These are phyloP conservation scores for Aethionema arabicum DNA, from an alignment of 345 rosid species.

Conservation along the genomic window DNA sequence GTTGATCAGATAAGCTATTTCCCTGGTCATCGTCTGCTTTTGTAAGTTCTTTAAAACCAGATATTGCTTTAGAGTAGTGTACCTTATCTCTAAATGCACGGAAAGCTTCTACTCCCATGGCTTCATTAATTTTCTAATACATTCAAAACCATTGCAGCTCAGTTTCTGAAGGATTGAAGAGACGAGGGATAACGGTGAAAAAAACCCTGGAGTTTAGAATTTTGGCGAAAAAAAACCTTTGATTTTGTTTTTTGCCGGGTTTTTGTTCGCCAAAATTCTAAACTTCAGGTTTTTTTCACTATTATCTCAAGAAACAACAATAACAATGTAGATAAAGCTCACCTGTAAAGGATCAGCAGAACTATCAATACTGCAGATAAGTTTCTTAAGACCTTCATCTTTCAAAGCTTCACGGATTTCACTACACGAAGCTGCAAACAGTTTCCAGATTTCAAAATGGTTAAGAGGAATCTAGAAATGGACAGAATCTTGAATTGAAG, in stretches of 20 bases:
- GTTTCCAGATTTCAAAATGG: conserved; percentile 14
- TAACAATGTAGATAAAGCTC: conserved; percentile 1
- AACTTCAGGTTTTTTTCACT: too few relatives aligned
- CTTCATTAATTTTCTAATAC: conserved; percentile 34
- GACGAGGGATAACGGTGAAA: too few relatives aligned
- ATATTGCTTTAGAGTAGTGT: neutral
- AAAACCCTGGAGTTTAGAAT: too few relatives aligned
- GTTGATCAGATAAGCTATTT: conserved; percentile 21
- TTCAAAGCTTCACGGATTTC: conserved; percentile 37
- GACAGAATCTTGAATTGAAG: too few relatives aligned
- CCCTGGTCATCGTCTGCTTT: conserved; percentile 6
- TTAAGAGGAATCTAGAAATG: neutral
- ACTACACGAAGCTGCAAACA: conserved; percentile 34
- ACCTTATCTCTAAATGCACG: conserved; percentile 34
- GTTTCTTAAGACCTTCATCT: conserved; percentile 34
- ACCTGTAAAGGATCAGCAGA: conserved; percentile 31
- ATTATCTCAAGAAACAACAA: neutral
- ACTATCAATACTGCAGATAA: conserved; percentile 32
- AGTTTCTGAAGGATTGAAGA: too few relatives aligned
- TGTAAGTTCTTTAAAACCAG: neutral
- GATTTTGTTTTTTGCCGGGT: too few relatives aligned
- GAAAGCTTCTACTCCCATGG: conserved; percentile 36
- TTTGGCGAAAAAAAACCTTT: neutral
- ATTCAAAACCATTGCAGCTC: neutral
- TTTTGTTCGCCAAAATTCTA: too few relatives aligned